Conservation (phyloP, 2,329 filamentous ascomycete species). For the Tolypocladium endophyticum region DNA sequence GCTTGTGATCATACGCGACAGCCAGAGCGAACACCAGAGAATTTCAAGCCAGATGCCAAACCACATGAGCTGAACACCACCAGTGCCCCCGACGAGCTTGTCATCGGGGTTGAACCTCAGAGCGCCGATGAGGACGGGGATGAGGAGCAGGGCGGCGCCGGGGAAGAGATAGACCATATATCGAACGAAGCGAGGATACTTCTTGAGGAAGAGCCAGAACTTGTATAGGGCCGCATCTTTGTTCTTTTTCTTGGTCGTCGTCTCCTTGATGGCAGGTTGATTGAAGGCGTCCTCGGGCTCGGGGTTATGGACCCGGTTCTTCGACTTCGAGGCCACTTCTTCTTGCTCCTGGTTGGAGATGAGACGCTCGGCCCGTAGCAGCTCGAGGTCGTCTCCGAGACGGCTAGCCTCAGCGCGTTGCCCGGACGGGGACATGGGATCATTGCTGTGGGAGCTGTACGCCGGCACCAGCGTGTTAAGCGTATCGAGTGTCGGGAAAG, state of each 20-base stretch:
- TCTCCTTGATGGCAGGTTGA: slow-evolving; percentile 15
- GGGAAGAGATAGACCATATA: slow-evolving; percentile 39
- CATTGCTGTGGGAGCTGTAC: slow-evolving; percentile 11
- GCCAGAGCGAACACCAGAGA: slow-evolving; percentile 86
- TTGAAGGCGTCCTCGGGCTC: slow-evolving; percentile 38
- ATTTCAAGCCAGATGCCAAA: slow-evolving; percentile 94
- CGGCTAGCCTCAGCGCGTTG: slow-evolving; percentile 25
- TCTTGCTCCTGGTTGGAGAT: slow-evolving; percentile 33
- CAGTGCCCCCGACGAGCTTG: slow-evolving; percentile 49
- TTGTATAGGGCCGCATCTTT: slow-evolving; percentile 24
- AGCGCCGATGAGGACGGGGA: slow-evolving; percentile 34
- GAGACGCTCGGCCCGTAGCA: slow-evolving; percentile 35
- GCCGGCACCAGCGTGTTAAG: slow-evolving; percentile 15
- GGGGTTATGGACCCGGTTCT: slow-evolving; percentile 20
- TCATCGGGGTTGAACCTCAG: slow-evolving; percentile 25
- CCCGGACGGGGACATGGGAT: slow-evolving; percentile 11
- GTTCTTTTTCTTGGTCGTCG: slow-evolving; percentile 18
- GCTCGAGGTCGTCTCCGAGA: slow-evolving; percentile 37
- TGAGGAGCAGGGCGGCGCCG: slow-evolving; percentile 30
- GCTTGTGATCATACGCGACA: slow-evolving; percentile 45
- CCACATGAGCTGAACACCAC: slow-evolving; percentile 74
- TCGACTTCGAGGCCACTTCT: slow-evolving; percentile 11
- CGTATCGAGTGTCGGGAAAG: slow-evolving; percentile 17
- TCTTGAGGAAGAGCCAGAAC: slow-evolving; percentile 33
- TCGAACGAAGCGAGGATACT: slow-evolving; percentile 38